A percentile compares a stretch with the other conserved stretches of the same genome.
phyloP scores from a whole-genome alignment of 1,284 basidiomycete species.

The Trichosporon coremiiforme region DNA sequence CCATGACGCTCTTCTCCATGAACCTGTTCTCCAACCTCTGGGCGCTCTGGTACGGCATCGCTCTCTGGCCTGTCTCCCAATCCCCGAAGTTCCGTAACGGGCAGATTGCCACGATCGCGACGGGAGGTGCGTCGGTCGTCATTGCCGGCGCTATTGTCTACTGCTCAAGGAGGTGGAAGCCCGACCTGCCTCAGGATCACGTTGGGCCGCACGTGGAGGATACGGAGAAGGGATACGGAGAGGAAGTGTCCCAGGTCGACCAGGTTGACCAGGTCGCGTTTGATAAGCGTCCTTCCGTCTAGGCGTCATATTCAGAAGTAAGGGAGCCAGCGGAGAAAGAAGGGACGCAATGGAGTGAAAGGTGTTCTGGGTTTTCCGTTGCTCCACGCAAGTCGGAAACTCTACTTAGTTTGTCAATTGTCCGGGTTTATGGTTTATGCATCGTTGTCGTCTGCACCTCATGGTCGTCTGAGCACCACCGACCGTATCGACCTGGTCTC shows the following conservation, averaged over 20 bases:
- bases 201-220: constrained; percentile 3
- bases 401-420: neutral
- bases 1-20: constrained; percentile 48
- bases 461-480: neutral
- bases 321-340: neutral
- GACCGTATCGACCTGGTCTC: neutral
- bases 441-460: constrained; percentile 1
- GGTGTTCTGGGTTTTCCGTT: too few relatives aligned
- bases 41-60: constrained; percentile 49
- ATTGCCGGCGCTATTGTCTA: constrained; percentile 42
- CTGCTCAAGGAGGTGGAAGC: constrained; percentile 36
- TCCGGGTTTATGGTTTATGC: constrained; percentile 9
- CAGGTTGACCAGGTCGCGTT: neutral
- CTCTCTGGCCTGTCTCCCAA: constrained; percentile 44
- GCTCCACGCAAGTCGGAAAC: too few relatives aligned
- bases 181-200: constrained; percentile 25
- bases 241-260: neutral
- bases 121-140: constrained; percentile 35
- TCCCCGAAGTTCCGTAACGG: constrained; percentile 47
- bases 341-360: too few relatives aligned
- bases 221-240: constrained; percentile 20
- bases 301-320: neutral
- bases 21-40: constrained; percentile 38
- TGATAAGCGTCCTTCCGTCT: neutral
- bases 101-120: constrained; percentile 49